Base-by-base conservation (phyloP, 345 rosid genomes). In the Populus nigra region DNA sequence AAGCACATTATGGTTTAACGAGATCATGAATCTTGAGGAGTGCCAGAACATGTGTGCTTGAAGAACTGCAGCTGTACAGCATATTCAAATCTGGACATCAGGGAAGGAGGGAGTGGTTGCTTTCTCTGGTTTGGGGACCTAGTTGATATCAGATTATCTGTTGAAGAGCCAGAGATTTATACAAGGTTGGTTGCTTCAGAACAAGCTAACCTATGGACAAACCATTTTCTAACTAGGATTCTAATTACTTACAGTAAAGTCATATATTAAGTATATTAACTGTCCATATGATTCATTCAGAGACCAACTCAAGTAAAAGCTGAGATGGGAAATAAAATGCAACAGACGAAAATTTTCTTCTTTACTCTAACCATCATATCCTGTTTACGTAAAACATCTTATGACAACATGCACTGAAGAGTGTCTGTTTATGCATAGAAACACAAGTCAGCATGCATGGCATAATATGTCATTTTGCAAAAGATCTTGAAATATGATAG, bases 21-120 rank as follows among this genome's bases (percentile, higher is more conserved):
- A 25, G 38, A 72, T 11, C 27, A 72, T 53, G 75, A 72, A 38
- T n/a, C 35, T 33, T 33, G 45, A 55, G 16, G 65, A 72, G 22
- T 72, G 75, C 61, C 33, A 33, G 75, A 33, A 11, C 27, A 55
- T 33, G 41, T 72, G 75, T 33, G 35, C 75, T 38, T 35, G 45
- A 35, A 29, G 27, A 72, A 72, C 29, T 72, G 75, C 66, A 29
- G 5, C 29, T 72, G 66, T 11, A 50, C 75, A 3, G 75, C 75
- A 1, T 72, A 55, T 20, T 38, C 75, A 36, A 72, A 35, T 35
- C 17, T 36, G 75, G 75, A 73, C 76, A 57, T 57, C 8, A 73
- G 76, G 38, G 76, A 36, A 35, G 76, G 66, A 36, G 76, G 76
- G 7, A 73, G 66, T 57, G 76, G 68, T 29, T 73, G 76, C 62